phyloP scores from a whole-genome alignment of 192 early-diverging fungal species.

The Jimgerdemannia flammicorona region DNA sequence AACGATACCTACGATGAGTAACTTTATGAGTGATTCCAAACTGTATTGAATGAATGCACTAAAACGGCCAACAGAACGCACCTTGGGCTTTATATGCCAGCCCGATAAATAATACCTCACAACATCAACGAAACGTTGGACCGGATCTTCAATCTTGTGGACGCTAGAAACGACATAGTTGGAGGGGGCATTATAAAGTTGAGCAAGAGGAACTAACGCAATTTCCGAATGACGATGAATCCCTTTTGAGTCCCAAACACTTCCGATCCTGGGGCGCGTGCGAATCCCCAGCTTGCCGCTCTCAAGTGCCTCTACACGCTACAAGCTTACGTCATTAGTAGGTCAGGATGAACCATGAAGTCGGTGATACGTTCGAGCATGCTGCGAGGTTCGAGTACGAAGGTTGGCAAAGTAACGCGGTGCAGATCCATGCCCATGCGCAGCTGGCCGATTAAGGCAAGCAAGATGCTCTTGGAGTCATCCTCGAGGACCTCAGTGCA shows the following conservation, averaged over 20 bases:
- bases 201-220: no score
- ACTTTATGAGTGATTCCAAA: background rate
- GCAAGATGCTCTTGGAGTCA: slow-evolving; percentile 74
- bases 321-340: background rate
- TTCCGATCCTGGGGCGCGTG: no score
- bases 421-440: slow-evolving; percentile 89
- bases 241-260: no score
- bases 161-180: slow-evolving; percentile 57
- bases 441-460: slow-evolving; percentile 86
- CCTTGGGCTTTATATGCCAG: slow-evolving; percentile 93
- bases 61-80: slow-evolving; percentile 16
- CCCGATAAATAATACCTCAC: slow-evolving; percentile 89
- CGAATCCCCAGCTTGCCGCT: no score
- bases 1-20: background rate
- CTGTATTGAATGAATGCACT: background rate
- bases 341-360: slow-evolving; percentile 64
- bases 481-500: slow-evolving; percentile 79
- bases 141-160: slow-evolving; percentile 62
- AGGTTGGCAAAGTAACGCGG: slow-evolving; percentile 92
- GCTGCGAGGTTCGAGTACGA: slow-evolving; percentile 92
- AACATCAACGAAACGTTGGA: slow-evolving; percentile 78
- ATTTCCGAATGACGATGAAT: no score
- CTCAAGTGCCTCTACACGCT: background rate
- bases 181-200: background rate
- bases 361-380: slow-evolving; percentile 96